A percentile compares a stretch with the other conserved stretches of the same genome.
phyloP scores from a whole-genome alignment of 2,329 filamentous ascomycete species.

The Sarocladium kiliense region DNA sequence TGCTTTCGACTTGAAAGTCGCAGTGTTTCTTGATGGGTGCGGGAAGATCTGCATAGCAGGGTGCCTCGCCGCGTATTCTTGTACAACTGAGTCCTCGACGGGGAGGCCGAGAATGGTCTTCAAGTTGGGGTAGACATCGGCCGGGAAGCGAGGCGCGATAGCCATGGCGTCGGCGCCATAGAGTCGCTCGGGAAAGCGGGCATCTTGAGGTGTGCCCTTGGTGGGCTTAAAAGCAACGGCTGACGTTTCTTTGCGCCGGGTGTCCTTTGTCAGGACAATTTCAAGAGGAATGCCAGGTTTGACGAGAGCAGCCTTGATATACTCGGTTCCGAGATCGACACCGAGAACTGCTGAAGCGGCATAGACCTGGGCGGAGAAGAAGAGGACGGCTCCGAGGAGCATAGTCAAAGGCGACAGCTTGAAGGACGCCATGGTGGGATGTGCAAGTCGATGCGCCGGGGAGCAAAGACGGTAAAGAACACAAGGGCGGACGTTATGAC shows the following conservation, averaged over 20 bases:
- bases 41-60: constrained; percentile 69
- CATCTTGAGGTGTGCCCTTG: constrained; percentile 52
- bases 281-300: constrained; percentile 97
- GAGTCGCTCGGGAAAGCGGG: constrained; percentile 75
- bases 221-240: constrained; percentile 90
- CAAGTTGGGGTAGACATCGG: constrained; percentile 91
- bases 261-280: constrained; percentile 96
- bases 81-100: constrained; percentile 53
- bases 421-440: constrained; percentile 26
- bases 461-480: constrained; percentile 5
- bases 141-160: constrained; percentile 79
- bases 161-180: constrained; percentile 92
- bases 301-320: constrained; percentile 92
- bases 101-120: constrained; percentile 82
- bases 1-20: constrained; percentile 73
- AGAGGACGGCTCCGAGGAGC: constrained; percentile 31
- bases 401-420: constrained; percentile 30
- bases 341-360: constrained; percentile 74
- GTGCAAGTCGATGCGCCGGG: constrained; percentile 9
- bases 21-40: constrained; percentile 58
- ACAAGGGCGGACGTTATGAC: background rate
- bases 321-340: constrained; percentile 91
- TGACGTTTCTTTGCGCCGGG: constrained; percentile 88
- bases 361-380: constrained; percentile 39
- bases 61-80: constrained; percentile 69